These are phyloP conservation scores for Aspergillus viridinutans DNA, from an alignment of 2,329 filamentous ascomycete genomes.

Conservation along the genomic window DNA sequence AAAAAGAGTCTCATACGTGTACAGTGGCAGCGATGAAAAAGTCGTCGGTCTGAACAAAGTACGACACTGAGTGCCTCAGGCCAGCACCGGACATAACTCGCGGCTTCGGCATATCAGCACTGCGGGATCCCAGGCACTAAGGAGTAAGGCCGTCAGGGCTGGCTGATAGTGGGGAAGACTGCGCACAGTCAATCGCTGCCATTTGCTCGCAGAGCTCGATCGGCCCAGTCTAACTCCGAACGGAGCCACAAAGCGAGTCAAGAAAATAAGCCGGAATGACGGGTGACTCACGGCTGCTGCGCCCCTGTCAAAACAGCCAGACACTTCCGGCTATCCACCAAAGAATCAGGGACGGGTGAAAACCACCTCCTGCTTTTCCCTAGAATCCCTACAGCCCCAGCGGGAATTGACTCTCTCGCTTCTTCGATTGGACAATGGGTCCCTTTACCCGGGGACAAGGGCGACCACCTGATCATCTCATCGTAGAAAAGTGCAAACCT, in stretches of 20 bases:
- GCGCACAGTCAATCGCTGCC: too few relatives aligned
- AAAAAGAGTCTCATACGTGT: background rate
- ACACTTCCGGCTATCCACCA: background rate
- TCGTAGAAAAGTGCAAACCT: background rate
- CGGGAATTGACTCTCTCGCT: background rate
- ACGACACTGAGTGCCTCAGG: background rate
- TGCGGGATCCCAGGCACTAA: background rate
- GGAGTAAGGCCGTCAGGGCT: too few relatives aligned
- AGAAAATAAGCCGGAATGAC: background rate
- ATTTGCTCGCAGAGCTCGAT: too few relatives aligned
- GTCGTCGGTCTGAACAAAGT: too few relatives aligned
- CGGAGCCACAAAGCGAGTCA: background rate
- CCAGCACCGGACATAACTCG: background rate
- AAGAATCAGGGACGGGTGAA: background rate
- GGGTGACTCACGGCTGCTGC: background rate
- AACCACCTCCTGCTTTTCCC: background rate
- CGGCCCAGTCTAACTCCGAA: background rate
- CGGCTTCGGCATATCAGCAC: background rate
- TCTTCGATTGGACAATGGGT: background rate
- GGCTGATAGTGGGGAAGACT: too few relatives aligned
- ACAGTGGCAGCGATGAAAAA: too few relatives aligned
- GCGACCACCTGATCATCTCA: background rate
- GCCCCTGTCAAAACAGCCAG: background rate
- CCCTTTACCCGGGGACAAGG: background rate
- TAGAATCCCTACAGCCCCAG: background rate